Evolutionary conservation across 108 stramenopile genomes (phyloP).

Genomic region (Pseudonitzschia pungens): DNA sequence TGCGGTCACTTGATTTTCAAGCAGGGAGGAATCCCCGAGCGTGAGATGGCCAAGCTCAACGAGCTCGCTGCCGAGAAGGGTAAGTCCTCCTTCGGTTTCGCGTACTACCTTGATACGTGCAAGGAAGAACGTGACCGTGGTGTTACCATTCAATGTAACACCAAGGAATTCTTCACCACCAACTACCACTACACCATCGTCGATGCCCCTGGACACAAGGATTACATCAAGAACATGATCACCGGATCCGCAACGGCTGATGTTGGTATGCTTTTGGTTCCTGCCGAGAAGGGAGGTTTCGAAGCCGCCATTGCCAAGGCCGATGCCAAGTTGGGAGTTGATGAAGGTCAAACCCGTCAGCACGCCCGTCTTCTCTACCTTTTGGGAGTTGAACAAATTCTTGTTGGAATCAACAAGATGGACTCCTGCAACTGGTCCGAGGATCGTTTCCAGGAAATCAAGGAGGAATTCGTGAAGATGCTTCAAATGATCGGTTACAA

Average conservation of each 20-base stretch:
- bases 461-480: conserved; percentile 82
- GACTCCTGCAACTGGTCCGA: conserved; percentile 70
- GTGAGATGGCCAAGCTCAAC: conserved; percentile 79
- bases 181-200: conserved; percentile 83
- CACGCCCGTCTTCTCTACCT: conserved; percentile 80
- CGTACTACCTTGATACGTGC: conserved; percentile 81
- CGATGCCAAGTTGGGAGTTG: conserved; percentile 71
- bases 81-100: conserved; percentile 79
- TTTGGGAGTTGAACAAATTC: conserved; percentile 72
- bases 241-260: conserved; percentile 79
- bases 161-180: conserved; percentile 83
- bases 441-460: conserved; percentile 73
- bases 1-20: conserved; percentile 83
- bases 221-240: conserved; percentile 89
- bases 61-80: conserved; percentile 72
- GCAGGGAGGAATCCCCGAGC: conserved; percentile 71
- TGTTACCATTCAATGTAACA: conserved; percentile 80
- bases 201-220: conserved; percentile 82
- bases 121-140: conserved; percentile 84
- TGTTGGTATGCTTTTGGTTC: conserved; percentile 76
- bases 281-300: conserved; percentile 86
- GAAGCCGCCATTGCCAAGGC: conserved; percentile 88
- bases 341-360: conserved; percentile 79
- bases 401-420: conserved; percentile 84
- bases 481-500: conserved; percentile 79